Evolutionary conservation across 352 stramenopile genomes (phyloP).

Genomic region (Pythium sukuiense): DNA sequence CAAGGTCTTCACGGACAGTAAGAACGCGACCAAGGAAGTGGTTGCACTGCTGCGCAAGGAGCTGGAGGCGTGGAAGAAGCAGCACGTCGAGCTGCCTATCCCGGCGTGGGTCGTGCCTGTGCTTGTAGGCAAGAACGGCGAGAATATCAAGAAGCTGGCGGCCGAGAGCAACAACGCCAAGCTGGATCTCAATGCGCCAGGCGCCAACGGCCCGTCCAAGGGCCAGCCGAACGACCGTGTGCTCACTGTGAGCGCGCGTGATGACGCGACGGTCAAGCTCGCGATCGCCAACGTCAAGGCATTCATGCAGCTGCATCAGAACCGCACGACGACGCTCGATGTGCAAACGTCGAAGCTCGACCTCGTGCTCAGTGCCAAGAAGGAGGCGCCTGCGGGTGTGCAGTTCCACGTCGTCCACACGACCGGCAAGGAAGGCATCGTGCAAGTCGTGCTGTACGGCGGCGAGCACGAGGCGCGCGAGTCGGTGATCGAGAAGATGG

Average conservation of each 20-base stretch:
- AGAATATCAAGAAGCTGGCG: conserved; percentile 77
- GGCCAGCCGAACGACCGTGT: conserved; percentile 33
- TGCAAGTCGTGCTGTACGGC: conserved; percentile 61
- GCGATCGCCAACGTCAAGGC: conserved; percentile 59
- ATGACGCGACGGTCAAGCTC: conserved; percentile 60
- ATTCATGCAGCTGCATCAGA: conserved; percentile 52
- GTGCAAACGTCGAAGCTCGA: conserved; percentile 50
- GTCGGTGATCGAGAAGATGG: conserved; percentile 58
- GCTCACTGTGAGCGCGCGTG: conserved; percentile 65
- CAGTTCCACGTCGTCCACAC: conserved; percentile 57
- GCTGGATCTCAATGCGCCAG: conserved; percentile 48
- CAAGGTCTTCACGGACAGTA: conserved; percentile 68
- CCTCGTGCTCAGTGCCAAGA: conserved; percentile 51
- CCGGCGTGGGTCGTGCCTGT: conserved; percentile 65
- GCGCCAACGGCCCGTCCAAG: conserved; percentile 3
- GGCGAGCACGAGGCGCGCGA: conserved; percentile 56
- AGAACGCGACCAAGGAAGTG: conserved; percentile 47
- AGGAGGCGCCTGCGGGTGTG: conserved; percentile 41
- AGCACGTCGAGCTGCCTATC: conserved; percentile 66
- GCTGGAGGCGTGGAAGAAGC: conserved; percentile 59
- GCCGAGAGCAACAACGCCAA: conserved; percentile 52
- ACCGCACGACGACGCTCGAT: conserved; percentile 45
- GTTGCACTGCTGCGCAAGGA: conserved; percentile 46
- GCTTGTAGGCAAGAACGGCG: conserved; percentile 71
- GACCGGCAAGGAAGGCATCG: conserved; percentile 32